Evolutionary conservation across 306 rosid species (phyloP).

Genomic region (Gillenia trifoliata): DNA sequence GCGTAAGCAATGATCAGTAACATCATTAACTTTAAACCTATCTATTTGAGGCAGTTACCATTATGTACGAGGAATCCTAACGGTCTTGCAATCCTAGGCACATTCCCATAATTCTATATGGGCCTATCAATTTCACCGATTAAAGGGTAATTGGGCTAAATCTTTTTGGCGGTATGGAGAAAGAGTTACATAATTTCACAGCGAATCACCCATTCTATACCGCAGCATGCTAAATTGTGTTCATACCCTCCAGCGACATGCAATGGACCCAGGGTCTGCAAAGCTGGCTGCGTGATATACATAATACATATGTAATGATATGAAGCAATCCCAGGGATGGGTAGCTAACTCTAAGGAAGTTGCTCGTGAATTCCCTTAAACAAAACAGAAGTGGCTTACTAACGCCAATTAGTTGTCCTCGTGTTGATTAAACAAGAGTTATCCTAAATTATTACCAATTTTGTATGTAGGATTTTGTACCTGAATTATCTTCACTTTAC

Average conservation of each 20-base stretch:
- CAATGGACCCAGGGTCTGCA: not conserved
- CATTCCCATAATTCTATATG: not conserved
- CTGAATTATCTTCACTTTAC: constrained; percentile 97
- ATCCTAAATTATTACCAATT: not conserved
- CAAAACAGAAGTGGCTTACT: too few species aligned
- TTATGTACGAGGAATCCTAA: not conserved
- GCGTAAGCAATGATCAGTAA: not conserved
- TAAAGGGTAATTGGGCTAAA: not conserved
- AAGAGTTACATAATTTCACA: not conserved
- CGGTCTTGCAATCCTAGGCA: not conserved
- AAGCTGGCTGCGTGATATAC: not conserved
- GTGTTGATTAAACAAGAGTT: not conserved
- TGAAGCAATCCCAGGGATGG: too few species aligned
- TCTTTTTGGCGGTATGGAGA: not conserved
- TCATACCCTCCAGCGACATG: not conserved
- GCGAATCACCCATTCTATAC: not conserved
- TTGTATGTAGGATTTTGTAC: not conserved
- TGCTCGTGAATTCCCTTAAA: too few species aligned
- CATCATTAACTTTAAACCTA: constrained; percentile 1
- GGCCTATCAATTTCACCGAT: not conserved
- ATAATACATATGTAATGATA: not conserved
- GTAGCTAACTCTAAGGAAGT: too few species aligned
- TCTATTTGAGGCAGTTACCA: not conserved
- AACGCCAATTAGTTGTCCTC: too few species aligned
- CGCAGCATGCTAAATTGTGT: not conserved